Percentiles rank a stretch among this genome's conserved stretches.
These are phyloP conservation scores for Exophiala calicioides DNA, from an alignment of 2,329 filamentous ascomycete genomes.

Conservation along the genomic window DNA sequence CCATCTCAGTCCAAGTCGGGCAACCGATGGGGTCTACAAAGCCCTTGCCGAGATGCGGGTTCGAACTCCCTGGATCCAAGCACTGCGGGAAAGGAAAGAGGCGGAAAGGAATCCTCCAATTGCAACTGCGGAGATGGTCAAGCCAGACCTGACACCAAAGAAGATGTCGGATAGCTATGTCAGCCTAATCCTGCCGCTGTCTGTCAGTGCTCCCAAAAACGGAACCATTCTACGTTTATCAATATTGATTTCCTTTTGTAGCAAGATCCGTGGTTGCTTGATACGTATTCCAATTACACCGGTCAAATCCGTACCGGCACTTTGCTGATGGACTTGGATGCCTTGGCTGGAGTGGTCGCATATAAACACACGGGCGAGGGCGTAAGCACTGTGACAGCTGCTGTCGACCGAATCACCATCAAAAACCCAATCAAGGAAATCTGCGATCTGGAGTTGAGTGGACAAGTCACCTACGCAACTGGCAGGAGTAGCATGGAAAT, in stretches of 20 bases:
- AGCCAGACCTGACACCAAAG: slow-evolving; percentile 64
- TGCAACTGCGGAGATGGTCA: slow-evolving; percentile 33
- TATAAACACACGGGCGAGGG: slow-evolving; percentile 70
- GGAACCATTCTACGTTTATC: slow-evolving; percentile 3
- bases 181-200: slow-evolving; percentile 53
- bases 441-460: slow-evolving; percentile 73
- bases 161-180: slow-evolving; percentile 72
- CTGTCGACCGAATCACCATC: slow-evolving; percentile 65
- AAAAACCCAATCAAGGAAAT: slow-evolving; percentile 73
- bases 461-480: slow-evolving; percentile 69
- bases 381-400: slow-evolving; percentile 65
- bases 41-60: slow-evolving; percentile 61
- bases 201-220: slow-evolving; percentile 16
- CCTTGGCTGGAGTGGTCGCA: slow-evolving; percentile 72
- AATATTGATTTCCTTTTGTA: slow-evolving; percentile 60
- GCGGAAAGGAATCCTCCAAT: slow-evolving; percentile 36
- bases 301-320: slow-evolving; percentile 73
- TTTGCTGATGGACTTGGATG: slow-evolving; percentile 78
- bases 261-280: slow-evolving; percentile 73
- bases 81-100: slow-evolving; percentile 57
- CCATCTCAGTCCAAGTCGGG: slow-evolving; percentile 20
- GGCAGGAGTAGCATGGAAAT: slow-evolving; percentile 73
- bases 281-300: slow-evolving; percentile 74
- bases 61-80: slow-evolving; percentile 69
- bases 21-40: slow-evolving; percentile 61